Evolutionary conservation across 129 eudicot genomes (phyloP).

Genomic region (Artemisia argyi): DNA sequence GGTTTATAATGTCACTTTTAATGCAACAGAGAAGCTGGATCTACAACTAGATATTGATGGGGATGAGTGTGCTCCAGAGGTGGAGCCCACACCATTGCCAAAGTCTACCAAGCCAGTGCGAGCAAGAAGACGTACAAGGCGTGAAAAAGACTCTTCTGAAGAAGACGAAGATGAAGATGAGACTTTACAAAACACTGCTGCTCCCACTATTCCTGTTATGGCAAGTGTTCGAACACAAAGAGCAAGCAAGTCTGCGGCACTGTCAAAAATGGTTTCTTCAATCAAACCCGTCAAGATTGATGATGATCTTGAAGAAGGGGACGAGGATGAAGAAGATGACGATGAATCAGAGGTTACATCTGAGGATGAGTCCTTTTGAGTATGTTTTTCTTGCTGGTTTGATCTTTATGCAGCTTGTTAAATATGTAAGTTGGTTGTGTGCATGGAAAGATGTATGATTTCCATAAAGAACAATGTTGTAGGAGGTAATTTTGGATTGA

Average conservation of each 20-base stretch:
- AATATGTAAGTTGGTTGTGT: conserved; percentile 26
- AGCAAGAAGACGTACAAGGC: conserved; percentile 53
- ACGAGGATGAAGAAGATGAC: conserved; percentile 39
- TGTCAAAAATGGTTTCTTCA: conserved; percentile 58
- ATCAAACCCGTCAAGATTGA: conserved; percentile 36
- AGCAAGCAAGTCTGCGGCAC: conserved; percentile 92
- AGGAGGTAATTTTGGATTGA: background rate
- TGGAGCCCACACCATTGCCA: conserved; percentile 75
- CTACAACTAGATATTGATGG: conserved; percentile 44
- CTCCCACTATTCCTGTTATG: conserved; percentile 39
- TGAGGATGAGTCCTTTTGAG: conserved; percentile 43
- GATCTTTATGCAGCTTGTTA: conserved; percentile 5
- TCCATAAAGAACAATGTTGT: background rate
- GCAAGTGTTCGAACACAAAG: conserved; percentile 75
- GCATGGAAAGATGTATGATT: conserved; percentile 14
- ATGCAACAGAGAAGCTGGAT: conserved; percentile 56
- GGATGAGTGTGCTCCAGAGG: conserved; percentile 37
- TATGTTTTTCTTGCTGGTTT: conserved; percentile 17
- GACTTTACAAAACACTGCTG: conserved; percentile 43
- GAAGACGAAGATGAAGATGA: conserved; percentile 82
- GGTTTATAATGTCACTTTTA: conserved; percentile 7
- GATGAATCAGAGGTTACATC: conserved; percentile 58
- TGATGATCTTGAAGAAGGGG: conserved; percentile 37
- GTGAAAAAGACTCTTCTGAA: conserved; percentile 56
- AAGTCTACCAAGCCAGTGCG: conserved; percentile 50